Evolutionary conservation across 805 yeast species (phyloP).

Genomic region (Naumovozyma dairenensis): DNA sequence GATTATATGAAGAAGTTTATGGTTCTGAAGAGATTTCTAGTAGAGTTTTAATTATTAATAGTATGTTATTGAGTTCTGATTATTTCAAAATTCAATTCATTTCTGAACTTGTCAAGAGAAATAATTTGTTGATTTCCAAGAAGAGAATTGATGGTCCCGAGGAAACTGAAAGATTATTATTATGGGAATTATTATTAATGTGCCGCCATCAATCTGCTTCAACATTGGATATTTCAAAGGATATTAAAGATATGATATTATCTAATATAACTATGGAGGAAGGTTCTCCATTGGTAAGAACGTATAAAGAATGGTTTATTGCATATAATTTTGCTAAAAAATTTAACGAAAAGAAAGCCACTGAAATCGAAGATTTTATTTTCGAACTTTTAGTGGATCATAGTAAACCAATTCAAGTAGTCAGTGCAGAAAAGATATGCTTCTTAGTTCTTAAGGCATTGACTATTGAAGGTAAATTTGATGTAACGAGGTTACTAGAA

Average conservation of each 20-base stretch:
- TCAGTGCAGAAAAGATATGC: slow-evolving; percentile 57
- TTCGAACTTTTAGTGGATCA: slow-evolving; percentile 29
- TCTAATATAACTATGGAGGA: slow-evolving; percentile 31
- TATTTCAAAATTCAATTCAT: slow-evolving; percentile 19
- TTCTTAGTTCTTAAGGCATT: slow-evolving; percentile 43
- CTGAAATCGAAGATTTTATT: slow-evolving; percentile 13
- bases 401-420: slow-evolving; percentile 35
- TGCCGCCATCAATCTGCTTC: slow-evolving; percentile 31
- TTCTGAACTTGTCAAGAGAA: slow-evolving; percentile 23
- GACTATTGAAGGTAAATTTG: slow-evolving; percentile 18
- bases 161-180: slow-evolving; percentile 51
- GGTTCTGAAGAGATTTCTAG: slow-evolving; percentile 50
- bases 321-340: slow-evolving; percentile 8
- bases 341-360: slow-evolving; percentile 7
- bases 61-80: slow-evolving; percentile 30
- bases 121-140: slow-evolving; percentile 38
- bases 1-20: slow-evolving; percentile 40
- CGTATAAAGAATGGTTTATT: slow-evolving; percentile 53
- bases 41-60: slow-evolving; percentile 40
- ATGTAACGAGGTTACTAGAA: slow-evolving; percentile 26
- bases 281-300: slow-evolving; percentile 67
- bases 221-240: slow-evolving; percentile 36
- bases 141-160: slow-evolving; percentile 60
- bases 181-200: slow-evolving; percentile 44
- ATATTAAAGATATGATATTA: slow-evolving; percentile 38